These are phyloP conservation scores for Diaporthe helianthi DNA, from an alignment of 2,329 filamentous ascomycete species.

Conservation along the genomic window DNA sequence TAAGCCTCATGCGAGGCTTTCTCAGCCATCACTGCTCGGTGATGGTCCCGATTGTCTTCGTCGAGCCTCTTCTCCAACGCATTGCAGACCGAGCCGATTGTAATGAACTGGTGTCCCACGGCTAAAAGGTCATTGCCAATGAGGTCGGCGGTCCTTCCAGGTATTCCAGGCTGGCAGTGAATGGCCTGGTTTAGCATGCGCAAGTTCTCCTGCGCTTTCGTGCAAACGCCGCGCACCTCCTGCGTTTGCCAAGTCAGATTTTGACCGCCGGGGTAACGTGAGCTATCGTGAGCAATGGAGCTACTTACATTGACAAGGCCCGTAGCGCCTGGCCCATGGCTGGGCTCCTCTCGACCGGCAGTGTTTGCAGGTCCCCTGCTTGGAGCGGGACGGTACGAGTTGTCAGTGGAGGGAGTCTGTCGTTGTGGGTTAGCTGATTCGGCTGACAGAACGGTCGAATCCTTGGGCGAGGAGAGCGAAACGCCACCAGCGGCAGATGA, in stretches of 20 bases:
- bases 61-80: constrained; percentile 26
- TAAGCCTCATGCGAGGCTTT: constrained; percentile 26
- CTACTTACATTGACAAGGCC: constrained; percentile 25
- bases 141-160: constrained; percentile 16
- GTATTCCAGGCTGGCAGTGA: constrained; percentile 28
- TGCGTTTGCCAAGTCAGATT: constrained; percentile 10
- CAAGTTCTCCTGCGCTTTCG: constrained; percentile 16
- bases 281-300: neutral
- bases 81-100: constrained; percentile 20
- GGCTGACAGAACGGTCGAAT: neutral
- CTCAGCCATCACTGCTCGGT: neutral
- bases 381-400: constrained; percentile 6
- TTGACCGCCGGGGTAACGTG: no score
- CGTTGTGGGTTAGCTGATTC: constrained; percentile 8
- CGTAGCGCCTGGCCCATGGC: neutral
- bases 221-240: constrained; percentile 29
- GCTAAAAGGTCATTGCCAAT: constrained; percentile 28
- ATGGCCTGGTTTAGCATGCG: constrained; percentile 27
- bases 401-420: constrained; percentile 20
- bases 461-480: constrained; percentile 1
- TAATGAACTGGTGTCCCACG: constrained; percentile 30
- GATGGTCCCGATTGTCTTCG: neutral
- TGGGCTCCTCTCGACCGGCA: neutral
- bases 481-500: constrained; percentile 6
- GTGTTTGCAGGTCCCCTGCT: neutral